Base-by-base conservation (phyloP, 176 grass and related monocot genomes). In the Musa beccarii region DNA sequence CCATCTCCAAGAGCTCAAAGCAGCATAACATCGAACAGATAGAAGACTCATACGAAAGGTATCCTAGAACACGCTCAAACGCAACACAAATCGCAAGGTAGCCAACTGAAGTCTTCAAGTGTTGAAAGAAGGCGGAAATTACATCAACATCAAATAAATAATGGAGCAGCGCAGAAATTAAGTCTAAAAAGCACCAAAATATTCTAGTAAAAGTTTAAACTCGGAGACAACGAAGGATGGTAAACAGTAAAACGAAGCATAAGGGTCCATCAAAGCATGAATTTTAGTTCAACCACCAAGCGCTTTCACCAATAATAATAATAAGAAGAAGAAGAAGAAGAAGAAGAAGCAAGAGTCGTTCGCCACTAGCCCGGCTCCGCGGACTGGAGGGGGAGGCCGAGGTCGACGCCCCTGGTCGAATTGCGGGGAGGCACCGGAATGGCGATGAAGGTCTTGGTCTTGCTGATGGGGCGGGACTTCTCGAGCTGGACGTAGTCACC, bases 391-490 rank as follows among this genome's bases (percentile, higher is more conserved):
- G 82, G 84, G 8, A 83, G 75, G 0, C 72, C 84, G 69, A 92
- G 86, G 76, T 86, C 84, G 1, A 74, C 12, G 79, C 17, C 71
- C 68, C 75, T 63, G 81, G 86, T 43, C 25, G 84, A 81, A 68
- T 89, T 80, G 28, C 84, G 83, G 9, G 86, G 79, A 23, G 86
- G 59, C 5, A 84, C 69, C 23, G 90, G 86, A 68, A 98, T 20
- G 78, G 90, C 90, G 56, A 98, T 17, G 86, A 89, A 87, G 84
- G 89, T 75, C 86, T 98, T 98, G 86, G 88, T 91, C 86, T 98
- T 98, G 88, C 90, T 93, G 81, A 98, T 91, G 86, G 90, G 95
- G 59, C 95, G 88, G 69, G 90, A 98, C 73, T 66, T 61, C 68
- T 83, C 17, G 83, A 98, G 95, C 88, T 90, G 83, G 49, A 98